Evolutionary conservation across 345 rosid species (phyloP).

Genomic region (Carallia pectinifolia): DNA sequence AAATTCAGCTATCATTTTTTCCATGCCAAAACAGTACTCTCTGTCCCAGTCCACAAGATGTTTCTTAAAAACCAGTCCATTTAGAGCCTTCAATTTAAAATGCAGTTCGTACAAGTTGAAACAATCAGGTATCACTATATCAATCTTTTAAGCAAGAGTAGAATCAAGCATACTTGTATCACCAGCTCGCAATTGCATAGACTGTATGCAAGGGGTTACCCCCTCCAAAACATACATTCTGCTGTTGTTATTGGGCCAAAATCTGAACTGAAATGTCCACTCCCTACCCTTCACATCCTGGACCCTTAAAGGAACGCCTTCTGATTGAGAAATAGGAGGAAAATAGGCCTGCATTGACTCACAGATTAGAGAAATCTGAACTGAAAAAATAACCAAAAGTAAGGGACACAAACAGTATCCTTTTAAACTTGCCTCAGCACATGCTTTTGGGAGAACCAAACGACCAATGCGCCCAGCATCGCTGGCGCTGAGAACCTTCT

Average conservation of each 20-base stretch:
- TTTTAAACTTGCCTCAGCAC: constrained; percentile 77
- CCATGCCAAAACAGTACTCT: neutral
- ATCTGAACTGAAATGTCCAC: constrained; percentile 97
- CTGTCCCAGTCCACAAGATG: neutral
- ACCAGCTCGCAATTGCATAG: constrained; percentile 85
- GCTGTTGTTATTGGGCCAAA: constrained; percentile 99
- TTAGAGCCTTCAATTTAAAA: neutral
- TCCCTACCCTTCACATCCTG: constrained; percentile 88
- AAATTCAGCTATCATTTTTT: neutral
- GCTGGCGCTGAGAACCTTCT: constrained; percentile 93
- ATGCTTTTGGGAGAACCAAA: constrained; percentile 92
- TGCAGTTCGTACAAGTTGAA: neutral
- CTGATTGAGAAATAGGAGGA: constrained; percentile 88
- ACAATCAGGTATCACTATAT: neutral
- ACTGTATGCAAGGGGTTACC: constrained; percentile 95
- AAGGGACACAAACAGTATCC: constrained; percentile 5
- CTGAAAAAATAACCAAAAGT: neutral
- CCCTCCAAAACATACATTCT: constrained; percentile 99
- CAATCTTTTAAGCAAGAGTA: constrained; percentile 8
- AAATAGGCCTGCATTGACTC: constrained; percentile 71
- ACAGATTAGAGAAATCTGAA: constrained; percentile 20
- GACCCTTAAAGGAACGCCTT: constrained; percentile 80
- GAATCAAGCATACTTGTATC: constrained; percentile 63
- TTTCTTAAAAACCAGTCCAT: neutral
- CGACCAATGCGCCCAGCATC: constrained; percentile 99